A percentile compares a stretch with the other conserved stretches of the same genome.
Evolutionary conservation across 192 early-diverging fungal species (phyloP).

Genomic region (Irineochytrium annulatum): DNA sequence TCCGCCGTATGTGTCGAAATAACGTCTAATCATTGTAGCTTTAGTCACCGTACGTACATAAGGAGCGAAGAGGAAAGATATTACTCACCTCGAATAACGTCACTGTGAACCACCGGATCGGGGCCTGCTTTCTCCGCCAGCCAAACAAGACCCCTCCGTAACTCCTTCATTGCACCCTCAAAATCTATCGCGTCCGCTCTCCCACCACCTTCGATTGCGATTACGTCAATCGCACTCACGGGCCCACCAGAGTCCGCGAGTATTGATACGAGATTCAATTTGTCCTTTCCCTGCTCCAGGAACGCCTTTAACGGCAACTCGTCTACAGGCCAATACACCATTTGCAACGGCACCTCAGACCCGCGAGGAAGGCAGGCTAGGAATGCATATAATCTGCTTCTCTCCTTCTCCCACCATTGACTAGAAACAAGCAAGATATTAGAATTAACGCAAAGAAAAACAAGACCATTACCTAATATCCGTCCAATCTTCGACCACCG

Average conservation of each 20-base stretch:
- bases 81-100: constrained; percentile 9
- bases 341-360: constrained; percentile 2
- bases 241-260: constrained; percentile 13
- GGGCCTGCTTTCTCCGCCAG: background rate
- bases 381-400: constrained; percentile 8
- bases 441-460: background rate
- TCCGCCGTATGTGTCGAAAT: constrained; percentile 3
- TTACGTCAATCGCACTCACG: constrained; percentile 6
- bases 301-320: background rate
- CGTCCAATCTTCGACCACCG: background rate
- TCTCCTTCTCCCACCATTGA: constrained; percentile 14
- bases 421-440: no score
- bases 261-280: constrained; percentile 10
- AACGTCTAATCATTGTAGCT: background rate
- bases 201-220: background rate
- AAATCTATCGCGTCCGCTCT: background rate
- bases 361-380: constrained; percentile 7
- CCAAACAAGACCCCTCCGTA: constrained; percentile 5
- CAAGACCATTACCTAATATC: background rate
- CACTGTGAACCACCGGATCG: background rate
- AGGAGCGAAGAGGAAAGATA: background rate
- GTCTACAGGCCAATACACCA: background rate
- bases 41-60: no score
- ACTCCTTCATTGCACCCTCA: background rate
- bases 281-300: no score